Evolutionary conservation across 192 early-diverging fungal species (phyloP), one percentile per base, ranked within the genome.

Genomic region (Umbelopsis isabellina): DNA sequence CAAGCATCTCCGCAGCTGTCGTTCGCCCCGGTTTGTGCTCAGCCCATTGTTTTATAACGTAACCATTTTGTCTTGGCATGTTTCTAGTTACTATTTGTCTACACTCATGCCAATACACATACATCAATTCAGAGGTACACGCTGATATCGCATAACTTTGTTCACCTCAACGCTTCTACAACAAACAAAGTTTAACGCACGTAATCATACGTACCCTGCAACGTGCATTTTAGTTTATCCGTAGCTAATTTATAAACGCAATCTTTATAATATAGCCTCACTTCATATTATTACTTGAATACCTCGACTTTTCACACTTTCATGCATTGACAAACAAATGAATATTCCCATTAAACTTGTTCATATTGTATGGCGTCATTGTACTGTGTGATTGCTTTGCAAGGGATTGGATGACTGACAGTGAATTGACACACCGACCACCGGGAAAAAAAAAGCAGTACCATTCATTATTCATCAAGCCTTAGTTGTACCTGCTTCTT

Each of bases 331-430:
- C 49, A 12, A 52, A 52, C 2, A 12, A 52, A 25, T 23, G 7
- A 22, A 52, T 25, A 12, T 23, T 52, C 3, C 7, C 7, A 16
- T 37, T 25, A 61, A 0, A 12, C 9, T 49, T 21, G 15, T 16
- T 48, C 20, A 21, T 49, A 1, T 16, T 4, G 12, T 16, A 61
- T 61, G 55, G 55, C 55, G 55, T 61, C 55, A 61, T 61, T 15
- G 55, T 11, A 1, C 6, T 41, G 37, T 41, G 2, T 41, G 37
- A 22, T 1, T 6, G 11, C 3, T 12, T 1, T 21, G 13, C 21
- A 23, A 52, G 25, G 55, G 55, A 61, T 61, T 61, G 55, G 55
- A 13, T 25, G 11, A 41, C 37, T 41, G 37, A 52, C 51, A n/a
- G 25, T 22, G 51, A 52, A 23, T 52, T 52, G 22, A 25, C 11